phyloP scores from a whole-genome alignment of 148 eudicot species.

The Heliamphora exappendiculata region DNA sequence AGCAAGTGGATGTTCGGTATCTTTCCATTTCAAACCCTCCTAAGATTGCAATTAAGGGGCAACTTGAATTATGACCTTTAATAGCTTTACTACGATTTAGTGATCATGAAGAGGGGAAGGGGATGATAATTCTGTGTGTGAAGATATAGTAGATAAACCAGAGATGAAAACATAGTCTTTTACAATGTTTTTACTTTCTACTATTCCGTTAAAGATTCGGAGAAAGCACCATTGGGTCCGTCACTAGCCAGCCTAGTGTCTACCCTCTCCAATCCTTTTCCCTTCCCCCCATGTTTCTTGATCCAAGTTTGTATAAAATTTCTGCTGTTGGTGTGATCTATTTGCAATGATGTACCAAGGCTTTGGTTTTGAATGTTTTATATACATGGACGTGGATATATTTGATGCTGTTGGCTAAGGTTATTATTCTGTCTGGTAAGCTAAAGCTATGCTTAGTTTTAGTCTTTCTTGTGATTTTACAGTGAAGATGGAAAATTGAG shows the following conservation, averaged over 20 bases:
- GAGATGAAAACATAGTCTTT: neutral
- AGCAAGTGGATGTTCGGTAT: too few relatives aligned
- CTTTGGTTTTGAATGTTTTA: neutral
- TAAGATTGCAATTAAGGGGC: too few relatives aligned
- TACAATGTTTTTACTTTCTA: neutral
- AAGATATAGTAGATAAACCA: neutral
- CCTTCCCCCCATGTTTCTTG: neutral
- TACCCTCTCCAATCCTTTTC: neutral
- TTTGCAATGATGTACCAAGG: neutral
- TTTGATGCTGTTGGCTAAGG: neutral
- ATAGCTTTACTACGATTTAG: neutral
- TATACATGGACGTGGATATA: too few relatives aligned
- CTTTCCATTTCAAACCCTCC: too few relatives aligned
- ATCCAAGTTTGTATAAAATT: neutral
- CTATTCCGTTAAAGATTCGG: too few relatives aligned
- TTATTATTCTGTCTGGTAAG: neutral
- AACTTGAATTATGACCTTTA: neutral
- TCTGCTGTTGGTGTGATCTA: neutral
- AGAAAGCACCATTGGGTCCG: too few relatives aligned
- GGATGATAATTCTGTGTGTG: neutral
- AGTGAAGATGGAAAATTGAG: slow-evolving; percentile 89
- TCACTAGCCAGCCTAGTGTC: neutral
- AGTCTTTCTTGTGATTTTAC: slow-evolving; percentile 29
- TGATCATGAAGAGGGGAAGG: neutral
- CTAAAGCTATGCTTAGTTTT: slow-evolving; percentile 19